A percentile compares a stretch with the other conserved stretches of the same genome.
These are phyloP conservation scores for Phytophthora boehmeriae DNA, from an alignment of 352 stramenopile genomes.

Conservation along the genomic window DNA sequence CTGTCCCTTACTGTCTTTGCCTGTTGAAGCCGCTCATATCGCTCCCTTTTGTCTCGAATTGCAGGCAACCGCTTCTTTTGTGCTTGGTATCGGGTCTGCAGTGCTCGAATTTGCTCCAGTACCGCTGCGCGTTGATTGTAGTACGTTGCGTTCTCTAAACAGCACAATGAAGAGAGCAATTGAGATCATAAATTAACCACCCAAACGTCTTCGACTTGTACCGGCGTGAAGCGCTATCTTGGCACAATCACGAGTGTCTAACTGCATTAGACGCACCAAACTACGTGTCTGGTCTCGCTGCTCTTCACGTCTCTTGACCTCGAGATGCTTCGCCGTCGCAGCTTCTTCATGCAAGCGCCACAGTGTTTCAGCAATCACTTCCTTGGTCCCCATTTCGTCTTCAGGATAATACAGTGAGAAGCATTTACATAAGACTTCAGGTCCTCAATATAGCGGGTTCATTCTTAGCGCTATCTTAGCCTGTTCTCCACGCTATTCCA, in stretches of 20 bases:
- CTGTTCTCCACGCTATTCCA: constrained; percentile 1
- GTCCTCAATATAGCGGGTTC: too few species aligned
- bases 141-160: constrained; percentile 37
- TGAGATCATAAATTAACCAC: constrained; percentile 6
- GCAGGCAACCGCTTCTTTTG: constrained; percentile 51
- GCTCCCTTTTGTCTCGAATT: constrained; percentile 58
- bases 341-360: constrained; percentile 21
- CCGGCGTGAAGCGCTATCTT: constrained; percentile 40
- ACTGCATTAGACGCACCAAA: constrained; percentile 53
- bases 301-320: constrained; percentile 21
- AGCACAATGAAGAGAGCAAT: constrained; percentile 8
- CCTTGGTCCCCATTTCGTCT: too few species aligned
- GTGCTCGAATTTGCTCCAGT: constrained; percentile 35
- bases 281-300: constrained; percentile 52
- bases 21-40: constrained; percentile 49
- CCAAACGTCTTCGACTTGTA: constrained; percentile 11
- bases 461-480: too few species aligned
- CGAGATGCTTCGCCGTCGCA: constrained; percentile 9
- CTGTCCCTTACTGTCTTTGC: constrained; percentile 42
- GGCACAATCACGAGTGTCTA: constrained; percentile 45
- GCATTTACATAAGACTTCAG: too few species aligned
- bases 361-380: constrained; percentile 52
- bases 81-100: constrained; percentile 47
- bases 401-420: too few species aligned
- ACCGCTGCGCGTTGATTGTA: constrained; percentile 43